A percentile compares a stretch with the other conserved stretches of the same genome.
These are phyloP conservation scores for Epithemia pelagica DNA, from an alignment of 108 stramenopile species.

Conservation along the genomic window DNA sequence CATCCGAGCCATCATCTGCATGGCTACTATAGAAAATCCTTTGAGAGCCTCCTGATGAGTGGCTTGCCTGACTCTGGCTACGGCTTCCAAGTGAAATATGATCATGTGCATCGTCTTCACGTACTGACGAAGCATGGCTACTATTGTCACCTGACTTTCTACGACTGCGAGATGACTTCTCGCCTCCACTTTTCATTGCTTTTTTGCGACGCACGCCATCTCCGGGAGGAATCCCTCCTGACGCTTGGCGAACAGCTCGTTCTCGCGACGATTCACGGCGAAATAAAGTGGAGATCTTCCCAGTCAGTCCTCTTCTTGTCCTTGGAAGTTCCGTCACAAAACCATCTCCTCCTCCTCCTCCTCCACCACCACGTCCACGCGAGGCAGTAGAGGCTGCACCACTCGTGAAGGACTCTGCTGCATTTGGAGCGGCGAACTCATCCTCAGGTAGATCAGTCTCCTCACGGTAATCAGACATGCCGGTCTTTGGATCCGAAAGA, in stretches of 20 bases:
- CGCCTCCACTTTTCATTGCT: neutral
- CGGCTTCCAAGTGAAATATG: neutral
- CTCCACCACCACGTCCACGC: too few relatives aligned
- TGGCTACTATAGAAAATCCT: slow-evolving; percentile 24
- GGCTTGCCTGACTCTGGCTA: too few relatives aligned
- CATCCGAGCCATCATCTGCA: slow-evolving; percentile 28
- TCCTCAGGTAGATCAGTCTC: neutral
- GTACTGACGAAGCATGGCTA: neutral
- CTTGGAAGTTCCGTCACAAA: slow-evolving; percentile 16
- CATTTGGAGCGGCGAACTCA: neutral
- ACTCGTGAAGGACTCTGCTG: neutral
- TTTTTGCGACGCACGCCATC: neutral
- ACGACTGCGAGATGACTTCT: too few relatives aligned
- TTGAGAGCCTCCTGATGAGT: slow-evolving; percentile 6
- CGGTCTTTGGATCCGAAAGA: neutral
- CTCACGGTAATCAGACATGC: neutral
- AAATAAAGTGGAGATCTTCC: slow-evolving; percentile 32
- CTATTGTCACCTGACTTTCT: neutral
- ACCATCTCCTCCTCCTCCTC: neutral
- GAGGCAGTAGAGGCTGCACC: neutral
- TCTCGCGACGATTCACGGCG: slow-evolving; percentile 13
- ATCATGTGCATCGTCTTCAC: neutral
- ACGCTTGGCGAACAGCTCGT: neutral
- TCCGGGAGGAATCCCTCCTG: neutral
- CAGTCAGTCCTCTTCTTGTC: slow-evolving; percentile 15